phyloP scores from a whole-genome alignment of 1,284 basidiomycete genomes.

The Sphagnurus paluster region DNA sequence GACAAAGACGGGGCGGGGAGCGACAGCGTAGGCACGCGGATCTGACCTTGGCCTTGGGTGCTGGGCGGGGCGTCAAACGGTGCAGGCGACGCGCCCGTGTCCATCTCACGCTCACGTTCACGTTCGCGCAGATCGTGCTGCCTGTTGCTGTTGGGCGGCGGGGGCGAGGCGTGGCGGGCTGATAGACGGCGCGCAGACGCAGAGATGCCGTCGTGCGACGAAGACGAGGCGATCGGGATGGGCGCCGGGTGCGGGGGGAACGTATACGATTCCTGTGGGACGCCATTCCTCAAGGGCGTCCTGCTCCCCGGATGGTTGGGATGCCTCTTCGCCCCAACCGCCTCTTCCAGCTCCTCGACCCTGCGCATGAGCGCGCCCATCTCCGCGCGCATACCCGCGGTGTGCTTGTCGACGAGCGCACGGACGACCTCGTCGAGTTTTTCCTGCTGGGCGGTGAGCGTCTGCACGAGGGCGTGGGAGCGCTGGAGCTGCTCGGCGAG shows the following conservation, averaged over 20 bases:
- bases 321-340: constrained; percentile 32
- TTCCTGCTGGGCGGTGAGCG: constrained; percentile 55
- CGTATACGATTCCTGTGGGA: constrained; percentile 43
- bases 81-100: no score
- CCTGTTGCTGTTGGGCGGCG: no score
- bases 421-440: constrained; percentile 58
- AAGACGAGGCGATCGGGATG: constrained; percentile 20
- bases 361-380: constrained; percentile 52
- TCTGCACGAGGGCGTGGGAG: constrained; percentile 51
- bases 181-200: constrained; percentile 24
- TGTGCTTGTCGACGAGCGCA: constrained; percentile 54
- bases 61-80: no score
- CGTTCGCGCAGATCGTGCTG: no score
- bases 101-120: no score
- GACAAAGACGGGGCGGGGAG: no score
- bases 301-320: constrained; percentile 34
- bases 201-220: constrained; percentile 24
- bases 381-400: constrained; percentile 57
- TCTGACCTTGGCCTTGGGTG: no score
- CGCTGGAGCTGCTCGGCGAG: constrained; percentile 69
- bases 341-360: constrained; percentile 59
- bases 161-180: no score
- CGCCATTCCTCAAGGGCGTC: constrained; percentile 32
- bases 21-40: no score
- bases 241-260: no score